A percentile compares a stretch with the other conserved stretches of the same genome.
Conservation (phyloP, 768 basidiomycete species). For the Multifurca ochricompacta region DNA sequence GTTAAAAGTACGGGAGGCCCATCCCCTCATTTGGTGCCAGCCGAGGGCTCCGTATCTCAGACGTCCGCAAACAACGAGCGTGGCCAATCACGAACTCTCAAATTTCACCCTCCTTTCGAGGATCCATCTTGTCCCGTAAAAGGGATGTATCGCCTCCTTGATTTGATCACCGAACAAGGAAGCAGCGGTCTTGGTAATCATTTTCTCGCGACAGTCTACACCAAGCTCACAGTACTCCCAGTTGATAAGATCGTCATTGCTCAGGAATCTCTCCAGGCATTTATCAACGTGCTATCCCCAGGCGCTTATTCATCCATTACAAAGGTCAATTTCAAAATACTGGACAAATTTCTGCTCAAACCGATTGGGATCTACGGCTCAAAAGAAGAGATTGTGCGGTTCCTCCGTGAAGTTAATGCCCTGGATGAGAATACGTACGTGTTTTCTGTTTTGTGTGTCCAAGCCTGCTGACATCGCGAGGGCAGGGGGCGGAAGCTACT, state of each 20-base stretch:
- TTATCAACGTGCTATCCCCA: constrained; percentile 42
- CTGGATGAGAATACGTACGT: constrained; percentile 38
- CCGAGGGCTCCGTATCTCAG: neutral
- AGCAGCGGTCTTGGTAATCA: constrained; percentile 44
- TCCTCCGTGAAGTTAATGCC: constrained; percentile 32
- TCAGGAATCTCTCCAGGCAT: constrained; percentile 39
- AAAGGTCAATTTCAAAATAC: constrained; percentile 45
- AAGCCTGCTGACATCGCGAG: neutral
- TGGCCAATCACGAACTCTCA: neutral
- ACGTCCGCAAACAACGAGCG: neutral
- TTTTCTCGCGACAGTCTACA: neutral
- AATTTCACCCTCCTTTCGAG: neutral
- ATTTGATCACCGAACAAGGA: constrained; percentile 44
- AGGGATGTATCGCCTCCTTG: constrained; percentile 47
- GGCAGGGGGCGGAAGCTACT: constrained; percentile 23
- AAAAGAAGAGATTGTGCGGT: constrained; percentile 40
- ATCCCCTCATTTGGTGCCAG: neutral
- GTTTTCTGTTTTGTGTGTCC: neutral
- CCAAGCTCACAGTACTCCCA: constrained; percentile 20
- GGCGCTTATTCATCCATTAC: constrained; percentile 48
- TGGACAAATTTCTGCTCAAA: constrained; percentile 40
- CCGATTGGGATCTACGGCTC: constrained; percentile 54
- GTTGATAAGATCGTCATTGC: constrained; percentile 59
- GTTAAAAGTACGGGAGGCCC: neutral
- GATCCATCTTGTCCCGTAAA: constrained; percentile 26